A percentile compares a stretch with the other conserved stretches of the same genome.
Conservation (phyloP, 1,284 basidiomycete genomes). For the Coriolopsis trogii region DNA sequence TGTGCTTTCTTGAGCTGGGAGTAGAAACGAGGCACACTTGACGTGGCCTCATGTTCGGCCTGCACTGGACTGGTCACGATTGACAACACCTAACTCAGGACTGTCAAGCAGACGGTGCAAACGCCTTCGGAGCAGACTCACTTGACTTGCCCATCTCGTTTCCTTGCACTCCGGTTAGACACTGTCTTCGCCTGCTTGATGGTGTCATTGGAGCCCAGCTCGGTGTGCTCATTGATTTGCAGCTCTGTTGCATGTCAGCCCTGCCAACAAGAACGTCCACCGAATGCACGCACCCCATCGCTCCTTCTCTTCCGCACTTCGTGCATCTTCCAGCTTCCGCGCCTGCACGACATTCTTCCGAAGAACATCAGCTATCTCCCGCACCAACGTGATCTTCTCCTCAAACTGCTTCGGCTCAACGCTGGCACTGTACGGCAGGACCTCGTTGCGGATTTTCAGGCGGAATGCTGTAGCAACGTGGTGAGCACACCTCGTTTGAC, state of each 20-base stretch:
- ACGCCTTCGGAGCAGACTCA: slow-evolving; percentile 20
- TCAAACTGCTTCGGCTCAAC: slow-evolving; percentile 52
- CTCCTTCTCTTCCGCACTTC: slow-evolving; percentile 40
- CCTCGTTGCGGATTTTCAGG: slow-evolving; percentile 60
- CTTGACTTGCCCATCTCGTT: slow-evolving; percentile 31
- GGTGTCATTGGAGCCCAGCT: slow-evolving; percentile 73
- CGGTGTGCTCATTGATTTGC: slow-evolving; percentile 67
- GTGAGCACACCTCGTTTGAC: slow-evolving; percentile 12
- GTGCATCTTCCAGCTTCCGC: slow-evolving; percentile 38
- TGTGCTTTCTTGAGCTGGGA: slow-evolving; percentile 72
- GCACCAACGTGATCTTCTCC: slow-evolving; percentile 55
- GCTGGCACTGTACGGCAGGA: slow-evolving; percentile 43
- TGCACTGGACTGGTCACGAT: slow-evolving; percentile 35
- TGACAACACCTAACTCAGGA: slow-evolving; percentile 35
- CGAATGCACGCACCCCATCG: slow-evolving; percentile 54
- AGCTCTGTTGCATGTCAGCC: slow-evolving; percentile 46
- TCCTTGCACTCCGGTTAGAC: slow-evolving; percentile 50
- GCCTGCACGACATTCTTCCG: slow-evolving; percentile 77
- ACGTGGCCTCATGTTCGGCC: slow-evolving; percentile 38
- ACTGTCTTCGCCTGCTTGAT: slow-evolving; percentile 57
- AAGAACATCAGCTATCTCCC: slow-evolving; percentile 67
- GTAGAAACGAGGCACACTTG: slow-evolving; percentile 49
- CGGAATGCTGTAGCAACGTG: slow-evolving; percentile 58
- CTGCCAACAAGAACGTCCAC: neutral
- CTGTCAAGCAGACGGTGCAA: slow-evolving; percentile 16